Conservation (phyloP, 768 basidiomycete species). For the Mycena metata region DNA sequence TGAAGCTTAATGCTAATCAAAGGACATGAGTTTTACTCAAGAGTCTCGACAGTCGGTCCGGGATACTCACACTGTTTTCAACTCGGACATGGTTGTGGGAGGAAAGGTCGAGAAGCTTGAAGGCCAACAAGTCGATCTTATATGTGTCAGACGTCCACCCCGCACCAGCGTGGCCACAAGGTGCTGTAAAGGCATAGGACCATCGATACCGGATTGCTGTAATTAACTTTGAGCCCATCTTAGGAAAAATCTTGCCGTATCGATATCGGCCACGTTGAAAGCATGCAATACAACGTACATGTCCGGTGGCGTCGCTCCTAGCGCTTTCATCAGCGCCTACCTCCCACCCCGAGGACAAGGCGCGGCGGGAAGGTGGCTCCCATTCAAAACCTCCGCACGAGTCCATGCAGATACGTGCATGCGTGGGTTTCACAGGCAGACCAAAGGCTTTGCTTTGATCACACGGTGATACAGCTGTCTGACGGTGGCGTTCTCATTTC, state of each 20-base stretch:
- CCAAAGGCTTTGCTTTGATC: not conserved
- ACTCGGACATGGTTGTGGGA: constrained; percentile 10
- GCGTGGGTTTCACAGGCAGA: too few relatives aligned
- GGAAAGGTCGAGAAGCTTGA: constrained; percentile 15
- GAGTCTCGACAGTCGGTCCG: too few relatives aligned
- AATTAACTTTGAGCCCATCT: too few relatives aligned
- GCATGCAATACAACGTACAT: constrained; percentile 11
- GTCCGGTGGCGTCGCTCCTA: constrained; percentile 1
- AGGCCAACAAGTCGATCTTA: constrained; percentile 16
- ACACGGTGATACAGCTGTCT: constrained; percentile 12
- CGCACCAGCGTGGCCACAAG: not conserved
- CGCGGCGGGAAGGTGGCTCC: constrained; percentile 16
- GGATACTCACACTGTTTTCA: too few relatives aligned
- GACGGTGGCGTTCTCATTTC: constrained; percentile 53
- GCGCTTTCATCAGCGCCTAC: too few relatives aligned
- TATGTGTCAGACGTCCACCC: constrained; percentile 14
- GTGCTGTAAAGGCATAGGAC: constrained; percentile 15
- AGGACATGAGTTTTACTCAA: too few relatives aligned
- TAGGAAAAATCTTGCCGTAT: constrained; percentile 6
- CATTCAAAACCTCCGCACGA: constrained; percentile 9
- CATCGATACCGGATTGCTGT: too few relatives aligned
- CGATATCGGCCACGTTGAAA: constrained; percentile 10
- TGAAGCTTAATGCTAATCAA: constrained; percentile 5
- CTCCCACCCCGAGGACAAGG: constrained; percentile 2
- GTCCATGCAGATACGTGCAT: constrained; percentile 4